These are phyloP conservation scores for Pseudogymnoascus sp. DNA, from an alignment of 2,329 filamentous ascomycete genomes.

Conservation along the genomic window DNA sequence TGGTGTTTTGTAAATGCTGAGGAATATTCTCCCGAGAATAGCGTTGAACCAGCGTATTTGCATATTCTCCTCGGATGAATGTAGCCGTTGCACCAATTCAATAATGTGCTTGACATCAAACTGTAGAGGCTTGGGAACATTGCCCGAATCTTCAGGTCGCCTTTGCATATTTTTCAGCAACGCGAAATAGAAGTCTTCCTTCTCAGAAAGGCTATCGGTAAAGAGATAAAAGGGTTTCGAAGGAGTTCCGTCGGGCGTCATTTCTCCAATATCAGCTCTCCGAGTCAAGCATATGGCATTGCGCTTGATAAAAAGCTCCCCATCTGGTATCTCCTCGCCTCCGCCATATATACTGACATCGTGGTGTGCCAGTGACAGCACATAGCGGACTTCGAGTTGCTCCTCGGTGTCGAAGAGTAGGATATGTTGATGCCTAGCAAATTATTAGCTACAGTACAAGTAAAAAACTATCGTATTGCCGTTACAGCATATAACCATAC, in stretches of 20 bases:
- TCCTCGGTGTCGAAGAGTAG: conserved; percentile 97
- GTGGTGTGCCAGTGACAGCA: conserved; percentile 86
- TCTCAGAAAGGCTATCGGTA: conserved; percentile 89
- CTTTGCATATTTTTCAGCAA: conserved; percentile 77
- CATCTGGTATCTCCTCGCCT: conserved; percentile 70
- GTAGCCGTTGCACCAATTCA: conserved; percentile 77
- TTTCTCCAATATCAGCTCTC: conserved; percentile 46
- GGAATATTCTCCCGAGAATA: conserved; percentile 76
- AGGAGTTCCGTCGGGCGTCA: conserved; percentile 45
- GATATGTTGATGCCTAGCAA: conserved; percentile 72
- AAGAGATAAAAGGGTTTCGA: conserved; percentile 90
- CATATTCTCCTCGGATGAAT: conserved; percentile 83
- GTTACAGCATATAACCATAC: conserved; percentile 35
- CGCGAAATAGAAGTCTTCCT: conserved; percentile 97
- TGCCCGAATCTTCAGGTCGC: conserved; percentile 45
- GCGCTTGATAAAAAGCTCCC: conserved; percentile 90
- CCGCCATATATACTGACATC: conserved; percentile 78
- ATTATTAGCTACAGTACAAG: conserved; percentile 12
- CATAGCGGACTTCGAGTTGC: conserved; percentile 90
- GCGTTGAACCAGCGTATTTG: conserved; percentile 94
- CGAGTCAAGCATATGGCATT: conserved; percentile 80
- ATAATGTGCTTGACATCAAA: conserved; percentile 86
- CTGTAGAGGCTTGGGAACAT: conserved; percentile 59
- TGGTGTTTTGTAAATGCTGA: conserved; percentile 77
- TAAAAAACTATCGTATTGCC: conserved; percentile 13